These are phyloP conservation scores for Neurospora crassa DNA, from an alignment of 2,329 filamentous ascomycete species.

Conservation along the genomic window DNA sequence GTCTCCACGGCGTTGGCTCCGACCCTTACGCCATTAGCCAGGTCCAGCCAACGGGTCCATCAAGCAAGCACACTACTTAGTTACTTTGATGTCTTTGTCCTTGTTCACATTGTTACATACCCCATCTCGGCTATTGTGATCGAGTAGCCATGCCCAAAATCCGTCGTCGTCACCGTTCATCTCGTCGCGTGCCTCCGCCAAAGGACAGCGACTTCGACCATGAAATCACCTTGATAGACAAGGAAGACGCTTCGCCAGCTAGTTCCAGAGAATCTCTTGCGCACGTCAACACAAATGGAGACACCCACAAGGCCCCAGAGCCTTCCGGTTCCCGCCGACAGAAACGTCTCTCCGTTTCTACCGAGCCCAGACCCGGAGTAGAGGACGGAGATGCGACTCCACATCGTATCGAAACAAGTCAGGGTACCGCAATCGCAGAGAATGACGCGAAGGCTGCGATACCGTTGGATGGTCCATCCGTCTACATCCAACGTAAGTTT, in stretches of 20 bases:
- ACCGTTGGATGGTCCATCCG: not conserved
- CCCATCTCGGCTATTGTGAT: not conserved
- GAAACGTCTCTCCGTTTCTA: not conserved
- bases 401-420: not conserved
- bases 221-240: conserved; percentile 60
- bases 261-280: not conserved
- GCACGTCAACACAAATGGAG: not conserved
- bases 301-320: not conserved
- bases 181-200: conserved; percentile 44
- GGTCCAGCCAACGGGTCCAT: not conserved
- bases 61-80: not conserved
- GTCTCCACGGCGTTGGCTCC: not conserved
- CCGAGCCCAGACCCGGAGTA: not conserved
- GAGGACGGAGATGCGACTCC: not conserved
- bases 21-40: not conserved
- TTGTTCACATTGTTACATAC: not conserved
- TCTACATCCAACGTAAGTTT: not conserved
- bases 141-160: conserved; percentile 28
- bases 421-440: not conserved
- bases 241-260: conserved; percentile 12
- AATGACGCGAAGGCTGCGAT: not conserved
- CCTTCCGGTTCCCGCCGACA: not conserved
- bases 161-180: conserved; percentile 29
- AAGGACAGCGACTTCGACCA: conserved; percentile 59
- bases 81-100: not conserved